Conservation (phyloP, 2,329 filamentous ascomycete genomes). For the Periconia macrospinosa region DNA sequence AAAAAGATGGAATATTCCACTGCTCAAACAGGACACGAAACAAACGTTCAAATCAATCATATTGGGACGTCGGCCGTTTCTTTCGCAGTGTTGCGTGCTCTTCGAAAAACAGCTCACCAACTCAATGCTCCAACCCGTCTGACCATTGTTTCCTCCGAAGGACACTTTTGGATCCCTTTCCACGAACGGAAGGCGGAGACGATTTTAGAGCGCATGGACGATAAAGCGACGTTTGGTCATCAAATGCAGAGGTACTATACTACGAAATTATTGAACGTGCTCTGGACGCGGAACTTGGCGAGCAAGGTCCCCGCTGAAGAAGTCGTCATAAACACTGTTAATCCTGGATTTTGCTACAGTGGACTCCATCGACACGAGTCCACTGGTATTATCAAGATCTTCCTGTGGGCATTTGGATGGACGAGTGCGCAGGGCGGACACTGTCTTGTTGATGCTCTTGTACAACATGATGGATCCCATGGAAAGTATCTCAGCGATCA, state of each 20-base stretch:
- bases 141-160: constrained; percentile 49
- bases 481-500: constrained; percentile 22
- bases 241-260: constrained; percentile 18
- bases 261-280: constrained; percentile 18
- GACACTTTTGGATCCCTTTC: constrained; percentile 22
- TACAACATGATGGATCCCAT: constrained; percentile 11
- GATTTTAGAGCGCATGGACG: constrained; percentile 17
- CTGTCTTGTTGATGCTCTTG: constrained; percentile 14
- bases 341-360: constrained; percentile 22
- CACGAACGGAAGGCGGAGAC: constrained; percentile 12
- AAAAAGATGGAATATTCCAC: constrained; percentile 41
- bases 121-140: constrained; percentile 42
- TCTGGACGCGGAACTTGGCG: constrained; percentile 18
- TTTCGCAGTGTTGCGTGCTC: constrained; percentile 42
- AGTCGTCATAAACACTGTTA: constrained; percentile 20
- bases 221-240: constrained; percentile 12
- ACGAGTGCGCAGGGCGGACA: constrained; percentile 13
- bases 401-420: constrained; percentile 15
- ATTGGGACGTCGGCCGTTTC: constrained; percentile 16
- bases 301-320: constrained; percentile 2
- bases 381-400: constrained; percentile 9
- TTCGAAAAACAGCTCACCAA: constrained; percentile 40
- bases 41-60: constrained; percentile 29
- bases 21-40: constrained; percentile 52
- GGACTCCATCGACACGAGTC: constrained; percentile 15